Percentiles rank a stretch among this genome's conserved stretches.
These are phyloP conservation scores for Pittosporum tobira DNA, from an alignment of 129 eudicot species.

Conservation along the genomic window DNA sequence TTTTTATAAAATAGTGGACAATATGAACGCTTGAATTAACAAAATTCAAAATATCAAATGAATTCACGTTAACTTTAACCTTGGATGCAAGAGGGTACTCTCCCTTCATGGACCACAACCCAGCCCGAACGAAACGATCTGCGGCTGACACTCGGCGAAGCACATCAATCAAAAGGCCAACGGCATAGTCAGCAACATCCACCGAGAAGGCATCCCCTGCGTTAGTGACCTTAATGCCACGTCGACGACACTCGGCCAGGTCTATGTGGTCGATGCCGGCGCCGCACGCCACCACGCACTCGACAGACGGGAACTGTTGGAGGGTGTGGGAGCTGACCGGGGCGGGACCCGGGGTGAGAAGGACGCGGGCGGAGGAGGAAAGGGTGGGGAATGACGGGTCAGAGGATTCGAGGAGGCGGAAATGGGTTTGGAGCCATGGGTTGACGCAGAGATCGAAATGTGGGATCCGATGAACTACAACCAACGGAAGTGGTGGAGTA, in stretches of 20 bases:
- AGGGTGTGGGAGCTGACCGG: conserved; percentile 29
- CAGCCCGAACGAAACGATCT: conserved; percentile 42
- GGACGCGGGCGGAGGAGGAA: conserved; percentile 22
- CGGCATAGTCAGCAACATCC: conserved; percentile 60
- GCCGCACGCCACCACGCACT: conserved; percentile 30
- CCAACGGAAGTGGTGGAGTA: conserved; percentile 26
- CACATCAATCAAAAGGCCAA: conserved; percentile 48
- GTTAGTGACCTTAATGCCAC: conserved; percentile 45
- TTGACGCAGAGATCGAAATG: conserved; percentile 5
- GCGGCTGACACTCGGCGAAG: conserved; percentile 43
- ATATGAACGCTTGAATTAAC: no score
- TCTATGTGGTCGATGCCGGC: conserved; percentile 60
- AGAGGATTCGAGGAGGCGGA: conserved; percentile 34
- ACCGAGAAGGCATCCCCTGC: conserved; percentile 62
- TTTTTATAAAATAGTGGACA: no score
- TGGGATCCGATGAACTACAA: conserved; percentile 36
- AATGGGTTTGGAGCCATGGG: conserved; percentile 12
- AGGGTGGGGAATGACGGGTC: conserved; percentile 29
- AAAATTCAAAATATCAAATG: not conserved
- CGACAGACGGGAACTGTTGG: conserved; percentile 32
- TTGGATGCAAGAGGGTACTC: conserved; percentile 40
- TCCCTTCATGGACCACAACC: conserved; percentile 43
- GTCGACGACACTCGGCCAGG: conserved; percentile 55
- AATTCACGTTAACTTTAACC: no score
- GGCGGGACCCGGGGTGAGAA: conserved; percentile 31